Conservation (phyloP, 306 rosid genomes). For the Lagenaria siceraria region DNA sequence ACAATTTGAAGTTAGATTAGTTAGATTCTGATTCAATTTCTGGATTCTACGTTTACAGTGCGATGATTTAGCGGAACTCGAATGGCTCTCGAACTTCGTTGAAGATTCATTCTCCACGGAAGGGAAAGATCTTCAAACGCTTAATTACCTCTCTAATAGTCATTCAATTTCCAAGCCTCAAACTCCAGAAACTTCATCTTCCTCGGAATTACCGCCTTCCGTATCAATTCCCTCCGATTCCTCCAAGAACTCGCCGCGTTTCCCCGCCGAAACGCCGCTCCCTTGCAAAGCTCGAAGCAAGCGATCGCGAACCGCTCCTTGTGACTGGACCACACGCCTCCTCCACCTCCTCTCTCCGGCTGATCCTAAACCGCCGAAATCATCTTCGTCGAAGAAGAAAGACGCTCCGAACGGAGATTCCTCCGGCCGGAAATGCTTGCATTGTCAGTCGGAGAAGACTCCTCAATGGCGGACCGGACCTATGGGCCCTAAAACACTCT, state of each 20-base stretch:
- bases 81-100: slow-evolving; percentile 92
- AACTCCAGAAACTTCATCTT: slow-evolving; percentile 70
- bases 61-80: slow-evolving; percentile 83
- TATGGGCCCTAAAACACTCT: slow-evolving; percentile 60
- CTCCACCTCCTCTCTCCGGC: slow-evolving; percentile 40
- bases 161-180: slow-evolving; percentile 28
- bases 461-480: slow-evolving; percentile 79
- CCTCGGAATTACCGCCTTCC: slow-evolving; percentile 42
- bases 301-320: slow-evolving; percentile 88
- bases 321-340: slow-evolving; percentile 96
- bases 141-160: slow-evolving; percentile 37
- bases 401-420: slow-evolving; percentile 17
- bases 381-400: background rate
- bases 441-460: slow-evolving; percentile 56
- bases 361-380: slow-evolving; percentile 3
- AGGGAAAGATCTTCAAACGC: slow-evolving; percentile 54
- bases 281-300: slow-evolving; percentile 95
- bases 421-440: slow-evolving; percentile 44
- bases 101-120: slow-evolving; percentile 75
- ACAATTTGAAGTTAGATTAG: background rate
- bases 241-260: slow-evolving; percentile 36
- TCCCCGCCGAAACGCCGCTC: slow-evolving; percentile 60
- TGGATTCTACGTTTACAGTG: slow-evolving; percentile 29
- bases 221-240: slow-evolving; percentile 5
- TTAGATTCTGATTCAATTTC: background rate